Evolutionary conservation across 2,329 filamentous ascomycete genomes (phyloP), one percentile per base, ranked within the genome.

Genomic region (Calonectria ilicicola): DNA sequence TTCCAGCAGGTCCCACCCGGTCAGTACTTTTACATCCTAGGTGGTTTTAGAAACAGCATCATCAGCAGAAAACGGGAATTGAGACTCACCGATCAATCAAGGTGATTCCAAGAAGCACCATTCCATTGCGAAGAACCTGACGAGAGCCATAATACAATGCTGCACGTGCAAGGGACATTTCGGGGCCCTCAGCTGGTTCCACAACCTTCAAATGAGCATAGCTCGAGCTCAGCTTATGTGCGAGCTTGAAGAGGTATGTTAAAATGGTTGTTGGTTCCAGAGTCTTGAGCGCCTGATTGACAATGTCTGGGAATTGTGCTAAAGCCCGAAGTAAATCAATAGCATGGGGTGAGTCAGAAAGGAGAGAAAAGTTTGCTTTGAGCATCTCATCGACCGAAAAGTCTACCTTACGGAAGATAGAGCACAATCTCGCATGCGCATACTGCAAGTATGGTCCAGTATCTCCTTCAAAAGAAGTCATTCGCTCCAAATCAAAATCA

Each of bases 191-290:
- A 83, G 94, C 92, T 70, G 90, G 92, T 49, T 92, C 92, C 17
- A 95, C 89, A 56, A 95, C 93, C 78, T 93, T 90, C 69, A 96
- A 86, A 68, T 93, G 90, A 80, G 95, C 93, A 83, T 96, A 96
- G 81, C 91, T 93, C 44, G 89, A 91, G 83, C 91, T 94, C 56
- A 96, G 84, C 58, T 90, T 86, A 83, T 95, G 93, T 17, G 93
- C 93, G 90, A 96, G 93, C 87, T 93, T 93, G 88, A 95, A 95
- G 53, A 93, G 84, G 79, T 93, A 93, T 2, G 89, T 92, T 65
- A 93, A 83, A 38, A 93, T 88, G 0, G 91, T 93, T 17, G 90
- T 87, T 0, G 92, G 91, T 80, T 93, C 92, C 49, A 91, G 87
- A 0, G 90, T 93, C 84, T 91, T 91, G 80, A 89, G 83, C 0